Evolutionary conservation across 345 rosid genomes (phyloP).

Genomic region (Eucalyptus cloeziana): DNA sequence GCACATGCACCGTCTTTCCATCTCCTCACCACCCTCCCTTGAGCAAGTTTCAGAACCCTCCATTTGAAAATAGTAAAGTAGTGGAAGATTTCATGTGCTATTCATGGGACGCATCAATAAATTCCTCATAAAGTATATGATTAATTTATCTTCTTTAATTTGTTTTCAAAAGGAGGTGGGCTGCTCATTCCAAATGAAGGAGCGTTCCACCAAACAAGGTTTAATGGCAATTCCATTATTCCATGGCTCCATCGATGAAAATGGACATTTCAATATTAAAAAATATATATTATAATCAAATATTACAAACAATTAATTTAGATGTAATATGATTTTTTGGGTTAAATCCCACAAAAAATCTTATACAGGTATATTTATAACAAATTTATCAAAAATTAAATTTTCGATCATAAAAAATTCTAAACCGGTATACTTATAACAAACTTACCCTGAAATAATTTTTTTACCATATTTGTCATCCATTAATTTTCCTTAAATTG

Average conservation of each 20-base stretch:
- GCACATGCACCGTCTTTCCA: neutral
- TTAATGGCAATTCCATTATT: neutral
- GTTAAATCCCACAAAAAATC: too few relatives aligned
- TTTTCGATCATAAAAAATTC: too few relatives aligned
- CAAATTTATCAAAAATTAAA: too few relatives aligned
- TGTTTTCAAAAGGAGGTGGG: neutral
- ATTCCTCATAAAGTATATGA: neutral
- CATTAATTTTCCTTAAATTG: too few relatives aligned
- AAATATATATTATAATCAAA: neutral
- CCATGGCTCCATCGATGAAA: neutral
- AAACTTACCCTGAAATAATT: accelerated
- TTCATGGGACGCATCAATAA: neutral
- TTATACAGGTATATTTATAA: too few relatives aligned
- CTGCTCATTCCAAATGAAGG: neutral
- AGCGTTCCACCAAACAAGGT: neutral
- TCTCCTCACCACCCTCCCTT: neutral
- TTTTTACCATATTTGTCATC: too few relatives aligned
- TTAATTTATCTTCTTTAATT: neutral
- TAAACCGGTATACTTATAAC: too few relatives aligned
- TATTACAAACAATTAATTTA: neutral
- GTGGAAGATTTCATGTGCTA: neutral
- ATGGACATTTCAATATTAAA: neutral
- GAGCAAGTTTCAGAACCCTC: neutral
- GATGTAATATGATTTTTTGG: neutral
- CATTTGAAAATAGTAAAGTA: neutral